Evolutionary conservation across 495 filamentous ascomycete genomes (phyloP).

Genomic region (Zalerion maritima): DNA sequence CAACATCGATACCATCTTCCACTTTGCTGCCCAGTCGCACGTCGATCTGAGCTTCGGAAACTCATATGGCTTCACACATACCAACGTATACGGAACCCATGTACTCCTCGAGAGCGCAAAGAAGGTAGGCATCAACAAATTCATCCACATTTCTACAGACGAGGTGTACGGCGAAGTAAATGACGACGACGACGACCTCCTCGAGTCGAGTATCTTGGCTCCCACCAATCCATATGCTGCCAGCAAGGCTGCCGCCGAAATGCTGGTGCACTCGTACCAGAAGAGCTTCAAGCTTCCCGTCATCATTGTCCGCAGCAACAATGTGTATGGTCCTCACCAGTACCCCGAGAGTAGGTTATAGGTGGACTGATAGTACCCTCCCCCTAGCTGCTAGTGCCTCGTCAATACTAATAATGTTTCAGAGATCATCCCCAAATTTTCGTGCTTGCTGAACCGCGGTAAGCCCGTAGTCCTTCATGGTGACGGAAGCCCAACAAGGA

Average conservation of each 20-base stretch:
- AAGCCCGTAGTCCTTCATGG: conserved; percentile 53
- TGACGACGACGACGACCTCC: conserved; percentile 43
- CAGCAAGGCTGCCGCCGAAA: conserved; percentile 66
- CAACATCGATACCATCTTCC: conserved; percentile 59
- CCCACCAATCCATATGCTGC: conserved; percentile 70
- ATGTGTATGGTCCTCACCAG: conserved; percentile 67
- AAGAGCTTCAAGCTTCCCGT: conserved; percentile 57
- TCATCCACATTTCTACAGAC: conserved; percentile 63
- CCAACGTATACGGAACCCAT: conserved; percentile 62
- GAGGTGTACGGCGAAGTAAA: conserved; percentile 65
- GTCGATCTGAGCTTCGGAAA: conserved; percentile 61
- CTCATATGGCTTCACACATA: conserved; percentile 54
- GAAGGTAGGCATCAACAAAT: conserved; percentile 44
- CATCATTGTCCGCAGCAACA: conserved; percentile 62
- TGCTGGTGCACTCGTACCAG: conserved; percentile 61
- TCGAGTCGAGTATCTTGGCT: conserved; percentile 44
- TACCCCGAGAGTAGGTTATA: conserved; percentile 55
- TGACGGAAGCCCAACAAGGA: conserved; percentile 47
- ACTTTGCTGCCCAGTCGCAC: conserved; percentile 64
- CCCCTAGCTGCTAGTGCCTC: background rate
- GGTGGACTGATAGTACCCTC: background rate
- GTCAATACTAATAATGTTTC: conserved; percentile 12
- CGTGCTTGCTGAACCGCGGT: conserved; percentile 41
- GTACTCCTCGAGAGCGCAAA: conserved; percentile 54
- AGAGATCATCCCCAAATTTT: conserved; percentile 71